phyloP scores from a whole-genome alignment of 495 filamentous ascomycete genomes.

The Podospora sp. region DNA sequence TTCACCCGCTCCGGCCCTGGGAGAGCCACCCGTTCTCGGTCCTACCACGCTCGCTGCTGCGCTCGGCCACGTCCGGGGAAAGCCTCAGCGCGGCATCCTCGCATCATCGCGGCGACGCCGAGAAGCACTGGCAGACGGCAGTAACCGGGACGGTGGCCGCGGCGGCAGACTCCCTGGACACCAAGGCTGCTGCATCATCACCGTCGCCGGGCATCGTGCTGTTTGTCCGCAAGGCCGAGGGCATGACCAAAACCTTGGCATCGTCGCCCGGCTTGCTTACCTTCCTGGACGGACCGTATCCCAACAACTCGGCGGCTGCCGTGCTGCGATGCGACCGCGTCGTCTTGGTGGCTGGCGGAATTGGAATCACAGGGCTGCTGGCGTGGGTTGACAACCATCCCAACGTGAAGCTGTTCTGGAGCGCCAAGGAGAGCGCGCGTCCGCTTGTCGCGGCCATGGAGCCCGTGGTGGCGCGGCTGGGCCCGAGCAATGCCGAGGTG shows the following conservation, averaged over 20 bases:
- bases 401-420: conserved; percentile 46
- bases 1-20: neutral
- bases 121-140: conserved; percentile 11
- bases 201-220: conserved; percentile 32
- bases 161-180: neutral
- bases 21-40: neutral
- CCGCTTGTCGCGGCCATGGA: conserved; percentile 23
- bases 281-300: conserved; percentile 38
- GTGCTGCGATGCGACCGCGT: conserved; percentile 36
- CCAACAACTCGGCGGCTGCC: conserved; percentile 15
- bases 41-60: conserved; percentile 3
- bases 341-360: conserved; percentile 46
- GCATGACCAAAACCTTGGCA: conserved; percentile 34
- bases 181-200: neutral
- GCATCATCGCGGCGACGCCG: conserved; percentile 1
- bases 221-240: conserved; percentile 32
- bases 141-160: neutral
- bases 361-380: conserved; percentile 47
- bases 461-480: conserved; percentile 2
- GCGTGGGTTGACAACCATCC: conserved; percentile 32
- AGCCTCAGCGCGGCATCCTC: neutral
- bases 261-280: conserved; percentile 27
- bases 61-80: neutral
- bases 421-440: conserved; percentile 29
- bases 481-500: neutral